Conservation (phyloP, 306 rosid species). For the Cyclanthera cordifolia region DNA sequence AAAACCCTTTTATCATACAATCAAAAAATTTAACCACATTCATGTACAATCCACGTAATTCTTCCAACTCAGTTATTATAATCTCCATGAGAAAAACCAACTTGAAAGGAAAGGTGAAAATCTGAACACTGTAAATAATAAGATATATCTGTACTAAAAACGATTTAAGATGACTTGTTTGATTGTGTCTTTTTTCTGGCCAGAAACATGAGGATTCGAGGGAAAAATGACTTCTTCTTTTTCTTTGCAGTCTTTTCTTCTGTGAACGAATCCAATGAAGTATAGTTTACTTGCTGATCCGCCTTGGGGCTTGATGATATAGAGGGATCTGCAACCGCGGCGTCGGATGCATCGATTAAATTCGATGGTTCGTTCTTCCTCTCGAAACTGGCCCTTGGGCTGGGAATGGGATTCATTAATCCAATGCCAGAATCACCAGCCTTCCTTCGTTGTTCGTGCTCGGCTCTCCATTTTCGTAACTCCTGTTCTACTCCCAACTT, state of each 20-base stretch:
- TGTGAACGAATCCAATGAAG: constrained; percentile 36
- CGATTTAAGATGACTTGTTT: constrained; percentile 24
- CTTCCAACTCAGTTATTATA: constrained; percentile 12
- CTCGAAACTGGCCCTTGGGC: constrained; percentile 67
- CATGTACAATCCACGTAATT: constrained; percentile 28
- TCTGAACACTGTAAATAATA: constrained; percentile 10
- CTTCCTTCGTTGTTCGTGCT: constrained; percentile 68
- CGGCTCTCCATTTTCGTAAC: constrained; percentile 92
- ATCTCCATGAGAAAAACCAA: constrained; percentile 23
- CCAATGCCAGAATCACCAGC: constrained; percentile 48
- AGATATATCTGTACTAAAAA: background rate
- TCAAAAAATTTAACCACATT: constrained; percentile 23
- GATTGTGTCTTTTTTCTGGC: constrained; percentile 45
- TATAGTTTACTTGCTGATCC: constrained; percentile 13
- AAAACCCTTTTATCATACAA: constrained; percentile 27
- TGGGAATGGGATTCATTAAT: constrained; percentile 31
- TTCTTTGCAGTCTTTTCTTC: constrained; percentile 53
- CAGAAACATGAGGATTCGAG: constrained; percentile 81
- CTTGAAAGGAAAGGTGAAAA: constrained; percentile 18
- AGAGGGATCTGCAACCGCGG: constrained; percentile 20
- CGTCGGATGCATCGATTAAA: constrained; percentile 19
- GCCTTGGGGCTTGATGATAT: constrained; percentile 47
- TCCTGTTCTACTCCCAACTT: constrained; percentile 92
- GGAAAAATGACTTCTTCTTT: constrained; percentile 67
- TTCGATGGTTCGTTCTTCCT: constrained; percentile 33